phyloP scores from a whole-genome alignment of 2,329 filamentous ascomycete species.

The Alternaria rosae region DNA sequence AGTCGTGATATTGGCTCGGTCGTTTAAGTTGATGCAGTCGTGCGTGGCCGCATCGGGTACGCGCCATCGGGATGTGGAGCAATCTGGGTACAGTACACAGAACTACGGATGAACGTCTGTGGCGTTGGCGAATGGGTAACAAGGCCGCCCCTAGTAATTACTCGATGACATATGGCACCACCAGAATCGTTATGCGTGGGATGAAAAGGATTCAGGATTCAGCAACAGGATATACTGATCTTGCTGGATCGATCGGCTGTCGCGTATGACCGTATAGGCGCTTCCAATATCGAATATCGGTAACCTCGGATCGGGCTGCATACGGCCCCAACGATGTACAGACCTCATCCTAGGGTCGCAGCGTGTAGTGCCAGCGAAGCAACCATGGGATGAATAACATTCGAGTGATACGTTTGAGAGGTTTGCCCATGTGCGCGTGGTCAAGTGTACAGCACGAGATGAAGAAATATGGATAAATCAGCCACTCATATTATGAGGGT shows the following conservation, averaged over 20 bases:
- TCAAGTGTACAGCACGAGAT: constrained; percentile 2
- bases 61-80: not conserved
- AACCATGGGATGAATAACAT: not conserved
- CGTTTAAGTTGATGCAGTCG: not conserved
- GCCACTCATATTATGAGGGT: constrained; percentile 6
- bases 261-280: constrained; percentile 3
- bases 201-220: not conserved
- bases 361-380: not conserved
- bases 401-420: not conserved
- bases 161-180: not conserved
- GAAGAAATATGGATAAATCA: constrained; percentile 24
- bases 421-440: constrained; percentile 33
- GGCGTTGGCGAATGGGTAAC: not conserved
- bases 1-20: not conserved
- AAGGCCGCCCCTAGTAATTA: not conserved
- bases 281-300: not conserved
- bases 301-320: constrained; percentile 6
- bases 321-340: not conserved
- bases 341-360: not conserved
- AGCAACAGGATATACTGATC: not conserved
- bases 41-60: not conserved
- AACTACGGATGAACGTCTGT: not conserved
- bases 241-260: not conserved
- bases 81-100: not conserved
- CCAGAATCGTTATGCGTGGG: not conserved